Conservation (phyloP, 371 early-diverging fungal species). For the Rhizopus delemar region DNA sequence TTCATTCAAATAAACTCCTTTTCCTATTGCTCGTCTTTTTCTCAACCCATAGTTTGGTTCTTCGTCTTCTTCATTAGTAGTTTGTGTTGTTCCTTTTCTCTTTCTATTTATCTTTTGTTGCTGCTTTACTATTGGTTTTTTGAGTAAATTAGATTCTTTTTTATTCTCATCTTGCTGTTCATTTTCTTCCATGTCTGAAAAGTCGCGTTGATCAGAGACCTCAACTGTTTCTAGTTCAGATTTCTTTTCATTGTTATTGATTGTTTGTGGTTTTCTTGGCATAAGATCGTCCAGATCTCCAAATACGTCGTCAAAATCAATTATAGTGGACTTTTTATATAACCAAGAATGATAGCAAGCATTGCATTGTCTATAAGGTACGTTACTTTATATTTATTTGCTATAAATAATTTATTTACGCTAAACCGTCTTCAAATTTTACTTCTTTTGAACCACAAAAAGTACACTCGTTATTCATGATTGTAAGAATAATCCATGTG, state of each 20-base stretch:
- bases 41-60: background rate
- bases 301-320: constrained; percentile 3
- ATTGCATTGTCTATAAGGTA: background rate
- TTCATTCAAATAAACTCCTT: background rate
- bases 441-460: constrained; percentile 1
- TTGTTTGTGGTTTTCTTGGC: background rate
- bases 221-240: background rate
- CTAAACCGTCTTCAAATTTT: background rate
- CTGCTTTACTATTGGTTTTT: background rate
- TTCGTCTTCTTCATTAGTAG: too few species aligned
- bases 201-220: background rate
- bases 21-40: background rate
- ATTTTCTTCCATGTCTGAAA: background rate
- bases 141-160: too few species aligned
- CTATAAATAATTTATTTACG: background rate
- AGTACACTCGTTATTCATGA: background rate
- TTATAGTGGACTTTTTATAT: background rate
- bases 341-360: constrained; percentile 1
- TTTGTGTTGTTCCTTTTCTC: too few species aligned
- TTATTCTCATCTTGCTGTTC: background rate
- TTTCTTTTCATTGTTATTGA: background rate
- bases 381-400: background rate
- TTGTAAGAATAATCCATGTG: background rate
- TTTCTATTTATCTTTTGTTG: too few species aligned
- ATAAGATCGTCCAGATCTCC: background rate